Conservation (phyloP, 192 early-diverging fungal species). For the Ambispora gerdemannii region DNA sequence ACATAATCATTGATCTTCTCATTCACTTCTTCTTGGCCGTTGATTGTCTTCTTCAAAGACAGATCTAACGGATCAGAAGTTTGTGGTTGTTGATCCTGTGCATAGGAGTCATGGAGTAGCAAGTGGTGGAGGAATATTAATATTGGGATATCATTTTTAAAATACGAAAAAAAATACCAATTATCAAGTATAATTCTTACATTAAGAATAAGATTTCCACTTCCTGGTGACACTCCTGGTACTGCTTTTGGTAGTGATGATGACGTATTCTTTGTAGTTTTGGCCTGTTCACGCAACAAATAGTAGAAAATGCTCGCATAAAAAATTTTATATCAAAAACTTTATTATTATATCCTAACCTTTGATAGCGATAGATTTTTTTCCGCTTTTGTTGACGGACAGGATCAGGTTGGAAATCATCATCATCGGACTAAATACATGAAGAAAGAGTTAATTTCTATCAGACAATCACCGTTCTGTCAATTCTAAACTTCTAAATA, state of each 20-base stretch:
- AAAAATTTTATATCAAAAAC: slow-evolving; percentile 10
- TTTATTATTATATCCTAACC: slow-evolving; percentile 2
- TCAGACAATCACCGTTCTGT: neutral
- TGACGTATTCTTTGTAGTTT: neutral
- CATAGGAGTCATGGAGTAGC: too few relatives aligned
- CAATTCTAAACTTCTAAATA: slow-evolving; percentile 13
- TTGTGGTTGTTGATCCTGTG: neutral
- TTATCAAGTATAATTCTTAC: slow-evolving; percentile 5
- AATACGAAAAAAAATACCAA: slow-evolving; percentile 9
- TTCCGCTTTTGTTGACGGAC: neutral
- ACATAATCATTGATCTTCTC: slow-evolving; percentile 6
- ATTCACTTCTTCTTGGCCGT: neutral
- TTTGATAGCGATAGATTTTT: neutral
- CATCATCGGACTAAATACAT: slow-evolving; percentile 4
- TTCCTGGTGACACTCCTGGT: slow-evolving; percentile 7
- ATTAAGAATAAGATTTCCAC: neutral
- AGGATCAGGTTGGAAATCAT: neutral
- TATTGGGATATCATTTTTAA: slow-evolving; percentile 1
- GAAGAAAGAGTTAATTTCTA: neutral
- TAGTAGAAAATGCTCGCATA: neutral
- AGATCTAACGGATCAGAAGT: neutral
- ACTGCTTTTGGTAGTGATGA: slow-evolving; percentile 2
- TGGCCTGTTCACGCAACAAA: neutral
- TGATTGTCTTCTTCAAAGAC: neutral
- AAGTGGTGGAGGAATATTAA: neutral